Conservation (phyloP, 805 yeast species). For the Wickerhamomyces hampshirensis region DNA sequence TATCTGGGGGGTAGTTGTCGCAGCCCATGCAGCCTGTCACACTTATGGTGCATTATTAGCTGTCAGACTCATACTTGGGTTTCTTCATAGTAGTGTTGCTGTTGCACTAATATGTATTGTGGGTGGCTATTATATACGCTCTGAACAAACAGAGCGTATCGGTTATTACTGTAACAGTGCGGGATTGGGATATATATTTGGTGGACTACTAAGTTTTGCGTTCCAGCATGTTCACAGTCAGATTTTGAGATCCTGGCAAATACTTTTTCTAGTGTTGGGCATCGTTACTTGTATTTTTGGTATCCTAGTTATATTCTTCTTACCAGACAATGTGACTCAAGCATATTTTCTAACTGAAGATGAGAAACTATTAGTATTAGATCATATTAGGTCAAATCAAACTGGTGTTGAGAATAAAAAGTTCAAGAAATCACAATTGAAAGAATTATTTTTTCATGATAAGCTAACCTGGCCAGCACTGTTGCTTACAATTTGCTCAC, state of each 20-base stretch:
- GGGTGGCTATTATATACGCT: conserved; percentile 53
- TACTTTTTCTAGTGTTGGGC: conserved; percentile 52
- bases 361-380: conserved; percentile 37
- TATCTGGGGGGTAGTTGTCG: conserved; percentile 47
- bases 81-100: conserved; percentile 49
- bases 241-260: conserved; percentile 48
- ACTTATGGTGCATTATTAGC: conserved; percentile 48
- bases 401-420: conserved; percentile 44
- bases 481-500: conserved; percentile 35
- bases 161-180: conserved; percentile 53
- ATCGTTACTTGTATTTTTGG: conserved; percentile 46
- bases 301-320: conserved; percentile 30
- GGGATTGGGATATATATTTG: conserved; percentile 42
- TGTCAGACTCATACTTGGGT: conserved; percentile 45
- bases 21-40: conserved; percentile 44
- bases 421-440: conserved; percentile 36
- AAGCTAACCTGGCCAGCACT: conserved; percentile 42
- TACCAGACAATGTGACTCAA: conserved; percentile 45
- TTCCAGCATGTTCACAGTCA: conserved; percentile 45
- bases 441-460: conserved; percentile 38
- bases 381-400: conserved; percentile 36
- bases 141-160: conserved; percentile 47
- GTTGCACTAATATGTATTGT: conserved; percentile 50
- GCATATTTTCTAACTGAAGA: conserved; percentile 28
- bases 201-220: conserved; percentile 42